A percentile compares a stretch with the other conserved stretches of the same genome.
Conservation (phyloP, 345 rosid species). For the Salix purpurea region DNA sequence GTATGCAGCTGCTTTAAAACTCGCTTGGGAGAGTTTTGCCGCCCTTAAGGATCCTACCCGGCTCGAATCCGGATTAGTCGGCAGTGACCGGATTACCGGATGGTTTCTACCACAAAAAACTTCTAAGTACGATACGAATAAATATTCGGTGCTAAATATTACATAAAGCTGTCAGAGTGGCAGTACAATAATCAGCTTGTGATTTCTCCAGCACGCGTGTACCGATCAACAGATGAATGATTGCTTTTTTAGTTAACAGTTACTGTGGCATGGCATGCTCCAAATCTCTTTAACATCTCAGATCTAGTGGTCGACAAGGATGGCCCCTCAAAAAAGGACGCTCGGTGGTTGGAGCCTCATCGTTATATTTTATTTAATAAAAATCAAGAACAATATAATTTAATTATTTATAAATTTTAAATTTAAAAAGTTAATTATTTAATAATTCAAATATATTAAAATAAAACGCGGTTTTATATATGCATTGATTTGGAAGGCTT, state of each 20-base stretch:
- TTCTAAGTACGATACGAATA: no score
- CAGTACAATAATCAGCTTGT: background rate
- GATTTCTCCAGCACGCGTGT: background rate
- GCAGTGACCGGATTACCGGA: no score
- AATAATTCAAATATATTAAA: background rate
- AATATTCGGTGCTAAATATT: no score
- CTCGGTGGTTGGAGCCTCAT: background rate
- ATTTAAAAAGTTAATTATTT: no score
- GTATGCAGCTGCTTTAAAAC: no score
- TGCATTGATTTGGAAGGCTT: background rate
- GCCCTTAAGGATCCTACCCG: no score
- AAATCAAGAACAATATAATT: no score
- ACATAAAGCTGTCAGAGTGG: background rate
- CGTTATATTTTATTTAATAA: no score
- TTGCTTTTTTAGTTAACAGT: background rate
- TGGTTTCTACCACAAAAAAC: no score
- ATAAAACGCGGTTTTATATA: background rate
- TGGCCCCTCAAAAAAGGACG: background rate
- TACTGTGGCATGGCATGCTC: background rate
- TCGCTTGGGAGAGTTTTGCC: no score
- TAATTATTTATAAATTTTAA: accelerated
- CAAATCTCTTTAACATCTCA: background rate
- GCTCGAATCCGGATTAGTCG: no score
- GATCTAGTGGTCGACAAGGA: background rate
- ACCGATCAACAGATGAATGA: background rate